Evolutionary conservation across 176 grass and related monocot genomes (phyloP), one percentile per base, ranked within the genome.

Genomic region (Zea luxurians): DNA sequence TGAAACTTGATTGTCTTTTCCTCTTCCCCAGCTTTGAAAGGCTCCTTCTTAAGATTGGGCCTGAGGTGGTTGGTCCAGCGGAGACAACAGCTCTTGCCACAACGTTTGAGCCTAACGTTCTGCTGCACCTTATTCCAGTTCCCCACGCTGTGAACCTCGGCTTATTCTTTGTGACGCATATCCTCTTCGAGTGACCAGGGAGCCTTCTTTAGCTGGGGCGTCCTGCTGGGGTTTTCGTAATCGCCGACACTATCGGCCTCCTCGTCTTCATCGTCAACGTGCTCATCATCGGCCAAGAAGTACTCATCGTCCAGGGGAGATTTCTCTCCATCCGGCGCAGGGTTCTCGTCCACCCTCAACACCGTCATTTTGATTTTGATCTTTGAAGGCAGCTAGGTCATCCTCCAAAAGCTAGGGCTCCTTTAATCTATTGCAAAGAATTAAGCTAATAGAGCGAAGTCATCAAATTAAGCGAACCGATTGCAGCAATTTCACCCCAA

Each of bases 81-180:
- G 42, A 97, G 93, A 37, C 93, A 85, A 61, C 93, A 97, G 36
- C 93, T 97, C 86, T 92, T 97, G 72, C 93, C 93, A 71, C 90
- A 97, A 6, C 93, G 77, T 48, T 74, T 86, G 66, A 92, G 76
- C 47, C 87, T 76, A 0, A 90, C 82, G 67, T 97, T 90, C 62
- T 83, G 84, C 85, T 86, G 90, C 7, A 92, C 90, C 42, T 71
- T 76, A 13, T 92, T 97, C 93, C 87, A 97, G 74, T 86, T 97
- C 5, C 93, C 90, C 45, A 88, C 90, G 57, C 93, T 87, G 7
- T 92, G 68, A 46, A 73, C 82, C 68, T 82, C 82, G n/a, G 92
- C 93, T 76, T 97, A 97, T 2, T 90, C 88, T 6, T 21, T 12
- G 38, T 90, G 86, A 5, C 84, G 76, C 70, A 12, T 76, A 71